Base-by-base conservation (phyloP, 2,329 filamentous ascomycete species). In the Pseudopyrenochaeta lycopersici region DNA sequence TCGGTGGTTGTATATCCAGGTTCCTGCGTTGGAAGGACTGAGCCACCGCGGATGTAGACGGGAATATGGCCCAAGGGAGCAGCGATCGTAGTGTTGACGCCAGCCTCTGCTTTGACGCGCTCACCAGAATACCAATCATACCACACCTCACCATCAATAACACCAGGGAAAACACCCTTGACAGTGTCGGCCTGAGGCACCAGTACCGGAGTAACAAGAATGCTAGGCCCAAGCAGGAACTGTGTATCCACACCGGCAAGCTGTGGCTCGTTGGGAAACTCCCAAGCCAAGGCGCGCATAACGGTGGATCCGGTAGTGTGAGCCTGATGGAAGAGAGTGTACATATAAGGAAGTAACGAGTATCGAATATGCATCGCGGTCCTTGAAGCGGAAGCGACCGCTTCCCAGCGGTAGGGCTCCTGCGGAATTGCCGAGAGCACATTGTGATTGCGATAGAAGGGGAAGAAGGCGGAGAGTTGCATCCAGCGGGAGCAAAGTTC, bases 401-500 rank as follows among this genome's bases (percentile, higher is more conserved):
- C 83, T 2, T 78, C 78, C 90, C 90, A 92, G 14, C 82, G 70
- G 66, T 90, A 93, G 0, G 89, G 88, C 73, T 93, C 90, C 68
- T 93, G 90, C 0, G 83, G 70, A 45, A 81, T 81, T 10, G 86
- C 83, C 0, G 80, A 82, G 1, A 89, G 76, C 3, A 78, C 78
- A 67, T 92, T 92, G 78, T 93, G 90, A 74, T 92, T 92, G 21
- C 89, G 82, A 76, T 91, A 91, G 76, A 92, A 91, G 6, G 89
- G 88, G 77, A 91, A 91, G 80, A 92, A 91, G 10, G 89, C 88
- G 0, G 81, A 84, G 1, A 90, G 79, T 67, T 88, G 85, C 87
- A 90, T 89, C 88, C 89, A 92, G 17, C 90, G 81, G 49, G 84
- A 84, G 76, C 90, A 92, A 2, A 92, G 83, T 67, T 92, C 88